These are phyloP conservation scores for Aspergillus affinis DNA, from an alignment of 495 filamentous ascomycete species.

Conservation along the genomic window DNA sequence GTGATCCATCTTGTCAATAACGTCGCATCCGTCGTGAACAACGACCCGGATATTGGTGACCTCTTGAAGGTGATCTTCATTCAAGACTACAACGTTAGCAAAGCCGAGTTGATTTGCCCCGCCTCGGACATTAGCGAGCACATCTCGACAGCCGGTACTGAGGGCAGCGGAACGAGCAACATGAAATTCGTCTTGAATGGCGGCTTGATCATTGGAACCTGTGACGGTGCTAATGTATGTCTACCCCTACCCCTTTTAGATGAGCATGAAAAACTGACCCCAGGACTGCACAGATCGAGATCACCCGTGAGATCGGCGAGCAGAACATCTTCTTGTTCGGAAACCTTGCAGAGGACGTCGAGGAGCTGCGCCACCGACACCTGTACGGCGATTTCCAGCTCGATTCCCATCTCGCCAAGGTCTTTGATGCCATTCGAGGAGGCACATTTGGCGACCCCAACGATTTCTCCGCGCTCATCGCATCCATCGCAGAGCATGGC, in stretches of 20 bases:
- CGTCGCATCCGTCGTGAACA: conserved; percentile 89
- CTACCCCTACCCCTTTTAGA: background rate
- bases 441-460: conserved; percentile 74
- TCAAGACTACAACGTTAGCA: conserved; percentile 98
- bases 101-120: conserved; percentile 93
- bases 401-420: conserved; percentile 70
- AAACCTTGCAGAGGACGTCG: conserved; percentile 93
- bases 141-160: conserved; percentile 96
- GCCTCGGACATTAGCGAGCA: conserved; percentile 97
- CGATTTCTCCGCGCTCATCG: conserved; percentile 76
- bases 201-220: conserved; percentile 94
- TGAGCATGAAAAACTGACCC: conserved; percentile 10
- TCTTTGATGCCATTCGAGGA: conserved; percentile 78
- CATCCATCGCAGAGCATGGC: conserved; percentile 83
- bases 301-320: conserved; percentile 94
- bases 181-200: conserved; percentile 99
- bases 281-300: conserved; percentile 70
- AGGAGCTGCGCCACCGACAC: conserved; percentile 91
- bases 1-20: conserved; percentile 96
- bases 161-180: conserved; percentile 71
- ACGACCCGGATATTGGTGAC: conserved; percentile 87
- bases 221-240: conserved; percentile 91
- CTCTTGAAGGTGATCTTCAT: conserved; percentile 95
- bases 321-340: conserved; percentile 98
- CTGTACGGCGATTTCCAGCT: conserved; percentile 75